Conservation (phyloP, 164 flowering plant species). For the Umbellularia californica region DNA sequence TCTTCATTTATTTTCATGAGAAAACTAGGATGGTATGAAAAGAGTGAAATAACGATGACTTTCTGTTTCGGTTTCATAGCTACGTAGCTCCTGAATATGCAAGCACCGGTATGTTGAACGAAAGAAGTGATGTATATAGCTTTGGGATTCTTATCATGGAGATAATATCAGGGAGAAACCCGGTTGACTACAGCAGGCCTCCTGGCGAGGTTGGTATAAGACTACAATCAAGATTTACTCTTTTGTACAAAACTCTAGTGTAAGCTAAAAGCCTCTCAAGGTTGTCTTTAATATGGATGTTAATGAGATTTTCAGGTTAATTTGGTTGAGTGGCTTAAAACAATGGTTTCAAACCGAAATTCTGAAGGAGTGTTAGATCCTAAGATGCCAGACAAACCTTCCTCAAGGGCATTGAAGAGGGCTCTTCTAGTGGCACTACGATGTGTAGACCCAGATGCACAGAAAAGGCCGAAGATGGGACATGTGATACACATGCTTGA, state of each 20-base stretch:
- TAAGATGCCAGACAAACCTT: constrained; percentile 60
- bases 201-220: constrained; percentile 63
- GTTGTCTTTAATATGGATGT: neutral
- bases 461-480: constrained; percentile 88
- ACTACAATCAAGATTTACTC: neutral
- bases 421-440: constrained; percentile 68
- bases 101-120: constrained; percentile 87
- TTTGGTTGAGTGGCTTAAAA: constrained; percentile 80
- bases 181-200: constrained; percentile 84
- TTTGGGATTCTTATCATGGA: constrained; percentile 91
- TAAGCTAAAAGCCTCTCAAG: neutral
- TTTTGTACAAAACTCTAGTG: constrained; percentile 1
- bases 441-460: constrained; percentile 78
- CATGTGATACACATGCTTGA: constrained; percentile 93
- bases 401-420: constrained; percentile 72
- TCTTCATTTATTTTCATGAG: neutral
- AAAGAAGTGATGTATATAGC: constrained; percentile 82
- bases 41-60: neutral
- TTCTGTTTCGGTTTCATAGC: constrained; percentile 31
- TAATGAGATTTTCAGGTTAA: constrained; percentile 50
- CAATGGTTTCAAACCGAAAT: constrained; percentile 64
- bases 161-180: constrained; percentile 78
- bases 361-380: constrained; percentile 80
- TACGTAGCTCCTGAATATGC: constrained; percentile 96
- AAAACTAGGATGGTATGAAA: neutral